phyloP scores from a whole-genome alignment of 176 grass and related monocot species.

The Puccinellia tenuiflora region DNA sequence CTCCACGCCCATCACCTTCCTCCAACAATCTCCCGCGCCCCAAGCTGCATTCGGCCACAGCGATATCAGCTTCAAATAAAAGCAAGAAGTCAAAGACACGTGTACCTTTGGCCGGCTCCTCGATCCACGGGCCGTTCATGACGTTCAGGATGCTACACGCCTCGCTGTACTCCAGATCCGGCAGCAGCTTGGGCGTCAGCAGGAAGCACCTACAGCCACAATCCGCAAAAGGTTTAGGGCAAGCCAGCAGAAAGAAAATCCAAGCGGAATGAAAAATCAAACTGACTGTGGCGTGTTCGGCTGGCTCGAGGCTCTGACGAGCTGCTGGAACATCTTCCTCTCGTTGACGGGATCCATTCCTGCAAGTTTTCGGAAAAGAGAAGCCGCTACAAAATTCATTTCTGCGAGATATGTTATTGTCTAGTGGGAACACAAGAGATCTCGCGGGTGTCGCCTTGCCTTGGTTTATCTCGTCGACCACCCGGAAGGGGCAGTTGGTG shows the following conservation, averaged over 20 bases:
- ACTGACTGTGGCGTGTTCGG: conserved; percentile 85
- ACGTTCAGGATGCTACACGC: conserved; percentile 95
- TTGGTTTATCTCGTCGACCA: conserved; percentile 99
- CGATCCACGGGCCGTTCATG: conserved; percentile 96
- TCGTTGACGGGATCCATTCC: conserved; percentile 99
- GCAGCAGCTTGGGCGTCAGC: conserved; percentile 84
- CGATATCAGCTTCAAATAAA: not conserved
- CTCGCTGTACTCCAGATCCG: conserved; percentile 84
- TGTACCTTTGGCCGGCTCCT: conserved; percentile 60
- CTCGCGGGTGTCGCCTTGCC: conserved; percentile 19
- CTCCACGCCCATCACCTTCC: not conserved
- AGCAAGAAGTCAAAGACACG: not conserved
- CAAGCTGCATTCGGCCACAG: not conserved
- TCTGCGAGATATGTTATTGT: not conserved
- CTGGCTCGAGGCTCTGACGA: conserved; percentile 92
- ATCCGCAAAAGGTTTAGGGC: not conserved
- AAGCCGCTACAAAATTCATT: not conserved
- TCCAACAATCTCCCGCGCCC: not conserved
- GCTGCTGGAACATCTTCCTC: conserved; percentile 98
- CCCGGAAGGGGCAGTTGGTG: conserved; percentile 83
- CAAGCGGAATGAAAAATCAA: not conserved
- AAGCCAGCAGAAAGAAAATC: not conserved
- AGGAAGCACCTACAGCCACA: conserved; percentile 68
- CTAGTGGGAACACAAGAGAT: not conserved
- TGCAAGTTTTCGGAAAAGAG: conserved; percentile 21